A percentile compares a stretch with the other conserved stretches of the same genome.
phyloP scores from a whole-genome alignment of 208 protist species.

The Crithidia sp. region DNA sequence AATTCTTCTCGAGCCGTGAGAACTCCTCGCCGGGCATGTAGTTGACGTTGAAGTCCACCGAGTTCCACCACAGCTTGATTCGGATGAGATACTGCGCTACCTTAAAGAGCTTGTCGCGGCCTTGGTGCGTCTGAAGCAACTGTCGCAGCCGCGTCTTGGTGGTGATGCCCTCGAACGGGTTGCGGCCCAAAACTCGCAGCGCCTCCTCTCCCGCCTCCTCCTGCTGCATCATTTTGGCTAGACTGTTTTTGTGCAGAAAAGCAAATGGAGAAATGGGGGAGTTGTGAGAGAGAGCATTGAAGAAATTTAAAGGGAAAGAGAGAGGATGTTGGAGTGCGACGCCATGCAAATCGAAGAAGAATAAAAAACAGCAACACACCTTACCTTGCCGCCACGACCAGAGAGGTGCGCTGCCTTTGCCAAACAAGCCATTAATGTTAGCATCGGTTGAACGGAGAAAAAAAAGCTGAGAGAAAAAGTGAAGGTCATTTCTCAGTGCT shows the following conservation, averaged over 20 bases:
- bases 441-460: background rate
- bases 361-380: too few species aligned
- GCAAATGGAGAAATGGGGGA: background rate
- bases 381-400: too few species aligned
- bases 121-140: slow-evolving; percentile 91
- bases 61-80: slow-evolving; percentile 81
- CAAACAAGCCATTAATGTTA: too few species aligned
- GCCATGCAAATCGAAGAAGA: background rate
- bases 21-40: slow-evolving; percentile 83
- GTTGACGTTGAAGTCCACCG: slow-evolving; percentile 75
- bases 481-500: too few species aligned
- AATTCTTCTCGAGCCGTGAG: slow-evolving; percentile 76
- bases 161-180: slow-evolving; percentile 88
- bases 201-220: slow-evolving; percentile 50
- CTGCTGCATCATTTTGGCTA: slow-evolving; percentile 21
- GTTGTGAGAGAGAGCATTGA: background rate
- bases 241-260: background rate
- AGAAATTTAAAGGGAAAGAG: background rate
- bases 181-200: slow-evolving; percentile 80
- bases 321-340: slow-evolving; percentile 1
- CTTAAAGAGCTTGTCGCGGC: slow-evolving; percentile 91
- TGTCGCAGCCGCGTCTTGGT: slow-evolving; percentile 85
- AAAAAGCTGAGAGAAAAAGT: background rate
- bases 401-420: too few species aligned
- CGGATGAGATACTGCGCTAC: slow-evolving; percentile 89